Base-by-base conservation (phyloP, 495 filamentous ascomycete genomes). In the Penicillium pulvis region DNA sequence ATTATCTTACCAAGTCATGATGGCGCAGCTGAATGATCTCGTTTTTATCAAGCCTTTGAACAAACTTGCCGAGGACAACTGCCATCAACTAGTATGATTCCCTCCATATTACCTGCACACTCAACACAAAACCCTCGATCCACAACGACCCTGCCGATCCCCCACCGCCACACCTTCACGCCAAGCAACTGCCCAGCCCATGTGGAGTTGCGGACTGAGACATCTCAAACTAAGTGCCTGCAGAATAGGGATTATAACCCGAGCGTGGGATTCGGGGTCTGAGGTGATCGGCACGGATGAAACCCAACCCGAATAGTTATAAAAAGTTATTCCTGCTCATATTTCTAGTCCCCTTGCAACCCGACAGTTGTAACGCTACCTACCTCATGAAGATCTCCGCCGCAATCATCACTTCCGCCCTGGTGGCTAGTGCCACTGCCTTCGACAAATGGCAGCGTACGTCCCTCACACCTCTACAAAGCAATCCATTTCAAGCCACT, bases 401-500 rank as follows among this genome's bases (percentile, higher is more conserved):
- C 28, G 57, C 70, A 26, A 51, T 76, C 20, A 19, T 67, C 42
- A 63, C 61, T 44, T 61, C 67, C n/a, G 56, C 67, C 45, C 63
- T 73, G 47, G 75, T 63, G 33, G 67, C 61, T 42, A 68, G 60
- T 58, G 70, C 59, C 46, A 64, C 62, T 23, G 69, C 63, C 16
- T 76, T 76, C 35, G 70, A 75, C 60, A 76, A 76, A 59, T 65
- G 63, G 56, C 59, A 62, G 42, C 73, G 73, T 76, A 67, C 47
- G 66, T 62, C n/a, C 31, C 26, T 42, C 20, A 23, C 20, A 23
- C 20, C 20, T 23, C 20, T 23, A 2, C 20, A 23, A 2, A 23
- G 20, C 20, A 23, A 26, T 20, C 16, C 0, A 11, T n/a, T 6
- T 9, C 36, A 35, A 6, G 39, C 19, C 20, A 51, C 12, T 42